These are phyloP conservation scores for Tremellales sp. DNA, from an alignment of 1,284 basidiomycete genomes.

Conservation along the genomic window DNA sequence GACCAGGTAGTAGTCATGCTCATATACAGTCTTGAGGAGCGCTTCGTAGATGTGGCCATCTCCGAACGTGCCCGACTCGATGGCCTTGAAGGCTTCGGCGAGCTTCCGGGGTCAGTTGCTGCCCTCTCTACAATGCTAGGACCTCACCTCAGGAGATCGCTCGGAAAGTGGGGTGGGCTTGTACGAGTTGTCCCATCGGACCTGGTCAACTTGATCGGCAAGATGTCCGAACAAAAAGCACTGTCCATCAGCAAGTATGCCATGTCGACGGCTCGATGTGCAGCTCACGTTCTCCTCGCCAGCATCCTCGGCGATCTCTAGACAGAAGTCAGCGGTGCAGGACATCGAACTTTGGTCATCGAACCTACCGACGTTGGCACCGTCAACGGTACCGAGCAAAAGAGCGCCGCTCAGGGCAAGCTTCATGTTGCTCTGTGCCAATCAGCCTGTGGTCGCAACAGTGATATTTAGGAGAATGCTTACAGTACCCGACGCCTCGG, in stretches of 20 bases:
- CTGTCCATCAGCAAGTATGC: constrained; percentile 12
- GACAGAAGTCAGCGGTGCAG: not conserved
- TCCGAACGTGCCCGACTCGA: constrained; percentile 71
- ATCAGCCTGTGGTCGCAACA: not conserved
- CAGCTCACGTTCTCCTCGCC: constrained; percentile 58
- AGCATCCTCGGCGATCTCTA: constrained; percentile 81
- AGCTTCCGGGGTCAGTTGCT: constrained; percentile 43
- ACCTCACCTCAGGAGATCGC: constrained; percentile 61
- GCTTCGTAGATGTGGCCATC: constrained; percentile 73
- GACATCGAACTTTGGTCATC: not conserved
- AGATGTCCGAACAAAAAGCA: constrained; percentile 49
- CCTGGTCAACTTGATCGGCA: constrained; percentile 61
- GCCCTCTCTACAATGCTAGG: not conserved
- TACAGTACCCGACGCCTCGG: constrained; percentile 57
- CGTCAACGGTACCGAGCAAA: constrained; percentile 63
- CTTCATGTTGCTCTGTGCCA: constrained; percentile 73
- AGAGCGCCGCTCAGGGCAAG: constrained; percentile 70
- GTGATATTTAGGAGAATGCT: constrained; percentile 5
- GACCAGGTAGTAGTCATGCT: constrained; percentile 60
- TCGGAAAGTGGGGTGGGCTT: constrained; percentile 71
- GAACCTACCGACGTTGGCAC: constrained; percentile 71
- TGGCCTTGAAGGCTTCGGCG: constrained; percentile 60
- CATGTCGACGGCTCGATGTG: not conserved
- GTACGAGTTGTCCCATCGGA: constrained; percentile 77
- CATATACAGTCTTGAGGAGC: constrained; percentile 48